Evolutionary conservation across 495 filamentous ascomycete species (phyloP), one percentile per base, ranked within the genome.

Genomic region (Hypoxylon subgilvum): DNA sequence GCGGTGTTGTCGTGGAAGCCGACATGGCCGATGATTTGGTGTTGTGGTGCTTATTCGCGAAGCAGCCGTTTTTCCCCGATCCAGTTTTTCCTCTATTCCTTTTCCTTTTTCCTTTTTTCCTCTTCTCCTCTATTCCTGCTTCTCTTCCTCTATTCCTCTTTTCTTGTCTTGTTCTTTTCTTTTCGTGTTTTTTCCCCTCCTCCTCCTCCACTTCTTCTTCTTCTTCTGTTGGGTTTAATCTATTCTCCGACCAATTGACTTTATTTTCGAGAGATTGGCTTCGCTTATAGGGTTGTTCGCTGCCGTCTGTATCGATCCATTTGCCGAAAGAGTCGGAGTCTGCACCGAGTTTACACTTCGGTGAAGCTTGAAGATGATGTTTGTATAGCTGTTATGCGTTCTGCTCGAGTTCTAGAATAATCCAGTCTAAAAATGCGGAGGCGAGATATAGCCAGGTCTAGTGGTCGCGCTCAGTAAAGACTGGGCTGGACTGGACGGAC

Each of bases 1-100:
- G 59, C 52, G 64, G 60, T 8, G 64, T 55, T 9, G 57, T 19
- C 23, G 54, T 44, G 43, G 58, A 62, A 42, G 58, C 39, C 40
- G 61, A 54, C 61, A 64, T 63, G 28, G 28, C 17, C 41, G 16
- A 18, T 23, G 38, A 14, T 41, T 40, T 35, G 17, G 35, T 25
- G 32, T 43, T 27, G 41, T 47, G 34, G 21, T 36, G n/a, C 18
- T 50, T 8, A 30, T 58, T 39, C 22, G 42, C 50, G 27, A 18
- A 41, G 46, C 42, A 32, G 56, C 45, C 45, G 2, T 6, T 18
- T 13, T 40, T 32, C 31, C 2, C 14, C 1, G 17, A 32, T 12
- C 13, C 41, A 12, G 34, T 46, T 21, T 52, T 22, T 22, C 28
- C 38, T n/a, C 34, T 25, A 17, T 43, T 39, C 25, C 17, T n/a